A percentile compares a stretch with the other conserved stretches of the same genome.
Evolutionary conservation across 371 early-diverging fungal species (phyloP).

Genomic region (Lichtheimia ramosa): DNA sequence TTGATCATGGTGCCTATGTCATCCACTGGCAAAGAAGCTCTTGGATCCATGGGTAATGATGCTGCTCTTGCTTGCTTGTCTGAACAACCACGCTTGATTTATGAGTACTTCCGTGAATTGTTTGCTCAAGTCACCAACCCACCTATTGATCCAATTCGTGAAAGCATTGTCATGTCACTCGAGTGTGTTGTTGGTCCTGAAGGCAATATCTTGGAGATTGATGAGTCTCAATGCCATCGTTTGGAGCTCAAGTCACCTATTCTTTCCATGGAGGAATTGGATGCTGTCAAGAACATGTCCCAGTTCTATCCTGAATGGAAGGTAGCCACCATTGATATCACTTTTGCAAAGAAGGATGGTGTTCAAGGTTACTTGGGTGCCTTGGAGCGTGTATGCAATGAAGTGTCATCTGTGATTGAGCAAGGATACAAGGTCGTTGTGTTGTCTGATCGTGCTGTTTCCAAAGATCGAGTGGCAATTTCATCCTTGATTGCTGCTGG

Average conservation of each 20-base stretch:
- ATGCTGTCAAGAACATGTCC: slow-evolving; percentile 72
- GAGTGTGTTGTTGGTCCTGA: slow-evolving; percentile 94
- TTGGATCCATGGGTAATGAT: slow-evolving; percentile 98
- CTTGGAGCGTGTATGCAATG: slow-evolving; percentile 83
- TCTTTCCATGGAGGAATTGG: slow-evolving; percentile 78
- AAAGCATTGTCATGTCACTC: slow-evolving; percentile 95
- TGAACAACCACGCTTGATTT: slow-evolving; percentile 83
- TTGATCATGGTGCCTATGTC: slow-evolving; percentile 87
- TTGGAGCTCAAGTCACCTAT: slow-evolving; percentile 85
- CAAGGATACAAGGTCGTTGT: slow-evolving; percentile 81
- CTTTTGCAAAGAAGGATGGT: slow-evolving; percentile 77
- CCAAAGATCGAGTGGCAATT: slow-evolving; percentile 78
- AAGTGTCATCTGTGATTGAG: slow-evolving; percentile 81
- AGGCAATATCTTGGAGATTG: slow-evolving; percentile 89
- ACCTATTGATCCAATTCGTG: slow-evolving; percentile 98
- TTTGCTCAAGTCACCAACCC: slow-evolving; percentile 98
- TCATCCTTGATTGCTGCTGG: slow-evolving; percentile 90
- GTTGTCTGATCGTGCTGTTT: slow-evolving; percentile 77
- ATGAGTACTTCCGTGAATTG: slow-evolving; percentile 95
- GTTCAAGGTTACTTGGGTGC: slow-evolving; percentile 72
- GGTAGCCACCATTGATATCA: slow-evolving; percentile 85
- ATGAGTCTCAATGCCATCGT: slow-evolving; percentile 75
- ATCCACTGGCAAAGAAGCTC: slow-evolving; percentile 88
- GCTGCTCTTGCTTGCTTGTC: slow-evolving; percentile 92
- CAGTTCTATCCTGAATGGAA: slow-evolving; percentile 70